Base-by-base conservation (phyloP, 2,329 filamentous ascomycete species). In the Colletotrichum brevisporum region DNA sequence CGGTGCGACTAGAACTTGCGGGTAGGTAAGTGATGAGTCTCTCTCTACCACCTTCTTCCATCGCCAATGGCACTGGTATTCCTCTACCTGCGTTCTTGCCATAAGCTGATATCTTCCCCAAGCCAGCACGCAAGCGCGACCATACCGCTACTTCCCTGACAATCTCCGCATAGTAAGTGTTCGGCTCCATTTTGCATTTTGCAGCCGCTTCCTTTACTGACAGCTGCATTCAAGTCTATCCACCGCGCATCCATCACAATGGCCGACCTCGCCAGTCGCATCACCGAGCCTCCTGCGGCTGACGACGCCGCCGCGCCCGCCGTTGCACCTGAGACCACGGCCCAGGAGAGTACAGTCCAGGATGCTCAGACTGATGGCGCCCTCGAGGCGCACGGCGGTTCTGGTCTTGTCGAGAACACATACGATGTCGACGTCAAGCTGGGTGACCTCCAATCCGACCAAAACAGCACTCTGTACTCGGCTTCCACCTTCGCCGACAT, bases 341-440 rank as follows among this genome's bases (percentile, higher is more conserved):
- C 73, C 24, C 58, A 74, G 15, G 72, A 74, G 26, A 73, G 53
- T 45, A 53, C 48, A 12, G 26, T 64, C 21, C 43, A 68, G 41
- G 26, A 78, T 36, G 76, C 75, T n/a, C 80, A 83, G 74, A 70
- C 76, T 24, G 80, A 84, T 56, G 81, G 79, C 55, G 75, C 79
- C 53, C 75, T 77, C 45, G 78, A 80, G 54, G 70, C 73, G 27
- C 74, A 79, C 21, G 79, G 80, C 47, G 88, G 86, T 63, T 89
- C 89, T 47, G 84, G 83, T 55, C 83, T 91, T 31, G 80, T 88
- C 54, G 93, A 98, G 79, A 90, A 91, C 4, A 90, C 92, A 67
- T 97, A 92, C 81, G 92, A 96, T 73, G 95, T 99, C 73, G 92
- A 97, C 77, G 94, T 99, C 75, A 96, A 95, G 81, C 88, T 98